These are phyloP conservation scores for Hemileccinum impolitum DNA, from an alignment of 768 basidiomycete genomes.

Conservation along the genomic window DNA sequence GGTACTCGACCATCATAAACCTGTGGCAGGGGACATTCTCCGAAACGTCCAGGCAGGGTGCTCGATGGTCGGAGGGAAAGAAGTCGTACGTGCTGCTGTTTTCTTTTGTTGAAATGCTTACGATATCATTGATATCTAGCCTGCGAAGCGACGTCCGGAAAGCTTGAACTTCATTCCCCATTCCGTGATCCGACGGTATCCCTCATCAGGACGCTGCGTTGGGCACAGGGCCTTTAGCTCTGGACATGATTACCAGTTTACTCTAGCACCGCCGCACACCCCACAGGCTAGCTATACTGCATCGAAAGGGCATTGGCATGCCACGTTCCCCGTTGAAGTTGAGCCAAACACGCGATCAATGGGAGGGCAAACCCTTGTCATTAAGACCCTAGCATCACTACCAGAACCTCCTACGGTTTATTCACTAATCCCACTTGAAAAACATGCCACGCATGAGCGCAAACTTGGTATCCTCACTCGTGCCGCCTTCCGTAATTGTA, in stretches of 20 bases:
- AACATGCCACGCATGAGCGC: background rate
- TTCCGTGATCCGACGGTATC: constrained; percentile 25
- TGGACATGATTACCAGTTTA: background rate
- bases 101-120: background rate
- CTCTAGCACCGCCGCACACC: background rate
- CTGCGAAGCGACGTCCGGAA: constrained; percentile 14
- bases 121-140: constrained; percentile 1
- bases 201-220: constrained; percentile 4
- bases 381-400: background rate
- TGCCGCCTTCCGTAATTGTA: constrained; percentile 21
- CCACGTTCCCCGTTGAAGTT: constrained; percentile 1
- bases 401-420: background rate
- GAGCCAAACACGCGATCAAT: background rate
- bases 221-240: background rate
- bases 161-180: constrained; percentile 25
- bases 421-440: background rate
- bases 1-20: background rate
- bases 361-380: background rate
- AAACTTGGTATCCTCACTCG: constrained; percentile 18
- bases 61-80: background rate
- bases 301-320: background rate
- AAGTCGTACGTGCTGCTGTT: constrained; percentile 8
- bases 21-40: no score
- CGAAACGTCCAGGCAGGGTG: background rate
- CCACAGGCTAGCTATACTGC: constrained; percentile 4